Percentiles rank a stretch among this genome's conserved stretches.
phyloP scores from a whole-genome alignment of 805 yeast genomes.

The Saturnispora mendoncae region DNA sequence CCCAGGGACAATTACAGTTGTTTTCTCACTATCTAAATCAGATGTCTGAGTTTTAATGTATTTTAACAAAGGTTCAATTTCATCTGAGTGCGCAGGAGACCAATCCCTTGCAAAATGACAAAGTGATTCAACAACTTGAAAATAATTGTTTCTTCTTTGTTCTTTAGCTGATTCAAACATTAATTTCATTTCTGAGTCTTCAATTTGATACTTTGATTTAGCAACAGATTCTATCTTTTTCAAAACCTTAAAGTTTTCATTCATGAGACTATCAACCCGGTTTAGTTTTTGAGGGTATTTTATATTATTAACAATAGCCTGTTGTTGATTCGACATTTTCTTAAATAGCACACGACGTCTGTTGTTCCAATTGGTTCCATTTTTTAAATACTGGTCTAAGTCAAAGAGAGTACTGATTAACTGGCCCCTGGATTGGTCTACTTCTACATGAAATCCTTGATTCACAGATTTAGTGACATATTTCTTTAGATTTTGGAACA shows the following conservation, averaged over 20 bases:
- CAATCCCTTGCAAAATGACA: slow-evolving; percentile 80
- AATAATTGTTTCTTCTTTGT: slow-evolving; percentile 24
- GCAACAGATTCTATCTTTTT: slow-evolving; percentile 35
- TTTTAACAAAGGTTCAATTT: slow-evolving; percentile 43
- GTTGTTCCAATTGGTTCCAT: slow-evolving; percentile 37
- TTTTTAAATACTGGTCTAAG: slow-evolving; percentile 34
- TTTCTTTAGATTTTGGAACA: slow-evolving; percentile 16
- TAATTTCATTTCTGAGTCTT: slow-evolving; percentile 36
- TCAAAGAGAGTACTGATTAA: slow-evolving; percentile 36
- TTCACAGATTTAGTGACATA: slow-evolving; percentile 6
- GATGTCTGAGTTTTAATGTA: slow-evolving; percentile 41
- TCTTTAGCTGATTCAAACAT: slow-evolving; percentile 18
- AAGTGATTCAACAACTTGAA: slow-evolving; percentile 55
- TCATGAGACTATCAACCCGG: slow-evolving; percentile 38
- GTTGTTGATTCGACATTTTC: slow-evolving; percentile 48
- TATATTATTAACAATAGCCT: slow-evolving; percentile 39
- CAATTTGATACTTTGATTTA: slow-evolving; percentile 30
- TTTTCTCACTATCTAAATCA: slow-evolving; percentile 22
- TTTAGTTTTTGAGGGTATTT: slow-evolving; percentile 49
- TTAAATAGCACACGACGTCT: slow-evolving; percentile 36
- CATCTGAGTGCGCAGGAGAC: slow-evolving; percentile 40
- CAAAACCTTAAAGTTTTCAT: slow-evolving; percentile 40
- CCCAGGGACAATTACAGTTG: slow-evolving; percentile 72
- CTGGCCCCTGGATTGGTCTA: slow-evolving; percentile 19
- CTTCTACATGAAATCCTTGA: neutral